These are phyloP conservation scores for Aaosphaeria arxii DNA, from an alignment of 2,329 filamentous ascomycete genomes.

Conservation along the genomic window DNA sequence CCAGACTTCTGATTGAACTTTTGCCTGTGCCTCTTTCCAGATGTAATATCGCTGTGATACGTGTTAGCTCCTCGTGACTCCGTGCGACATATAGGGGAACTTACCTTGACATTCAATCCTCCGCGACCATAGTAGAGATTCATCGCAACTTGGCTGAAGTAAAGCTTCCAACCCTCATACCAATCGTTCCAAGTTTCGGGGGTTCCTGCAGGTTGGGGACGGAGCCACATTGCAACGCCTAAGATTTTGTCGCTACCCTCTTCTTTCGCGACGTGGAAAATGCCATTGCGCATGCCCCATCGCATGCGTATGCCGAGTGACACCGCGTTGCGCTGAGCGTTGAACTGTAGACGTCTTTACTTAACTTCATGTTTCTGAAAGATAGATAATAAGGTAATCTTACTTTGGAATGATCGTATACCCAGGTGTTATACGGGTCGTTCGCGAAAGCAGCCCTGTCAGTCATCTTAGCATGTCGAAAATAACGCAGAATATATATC, in stretches of 20 bases:
- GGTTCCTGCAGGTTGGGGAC: slow-evolving; percentile 49
- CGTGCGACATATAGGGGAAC: too few relatives aligned
- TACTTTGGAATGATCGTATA: slow-evolving; percentile 59
- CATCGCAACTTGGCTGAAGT: slow-evolving; percentile 63
- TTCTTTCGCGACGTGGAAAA: slow-evolving; percentile 69
- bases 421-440: slow-evolving; percentile 67
- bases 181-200: slow-evolving; percentile 61
- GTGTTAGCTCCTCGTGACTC: too few relatives aligned
- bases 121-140: slow-evolving; percentile 68
- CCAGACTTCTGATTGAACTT: slow-evolving; percentile 63
- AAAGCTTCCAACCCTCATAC: slow-evolving; percentile 64
- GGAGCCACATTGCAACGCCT: slow-evolving; percentile 71
- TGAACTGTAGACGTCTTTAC: slow-evolving; percentile 48
- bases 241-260: slow-evolving; percentile 53
- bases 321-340: slow-evolving; percentile 57
- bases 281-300: slow-evolving; percentile 67
- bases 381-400: slow-evolving; percentile 2
- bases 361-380: not conserved
- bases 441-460: slow-evolving; percentile 53
- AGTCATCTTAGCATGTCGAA: too few relatives aligned
- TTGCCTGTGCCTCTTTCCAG: slow-evolving; percentile 65
- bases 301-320: slow-evolving; percentile 64
- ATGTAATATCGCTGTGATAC: slow-evolving; percentile 64
- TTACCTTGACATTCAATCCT: slow-evolving; percentile 52
- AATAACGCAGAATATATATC: too few relatives aligned